Evolutionary conservation across 1,284 basidiomycete species (phyloP).

Genomic region (Rhodotorula sp.): DNA sequence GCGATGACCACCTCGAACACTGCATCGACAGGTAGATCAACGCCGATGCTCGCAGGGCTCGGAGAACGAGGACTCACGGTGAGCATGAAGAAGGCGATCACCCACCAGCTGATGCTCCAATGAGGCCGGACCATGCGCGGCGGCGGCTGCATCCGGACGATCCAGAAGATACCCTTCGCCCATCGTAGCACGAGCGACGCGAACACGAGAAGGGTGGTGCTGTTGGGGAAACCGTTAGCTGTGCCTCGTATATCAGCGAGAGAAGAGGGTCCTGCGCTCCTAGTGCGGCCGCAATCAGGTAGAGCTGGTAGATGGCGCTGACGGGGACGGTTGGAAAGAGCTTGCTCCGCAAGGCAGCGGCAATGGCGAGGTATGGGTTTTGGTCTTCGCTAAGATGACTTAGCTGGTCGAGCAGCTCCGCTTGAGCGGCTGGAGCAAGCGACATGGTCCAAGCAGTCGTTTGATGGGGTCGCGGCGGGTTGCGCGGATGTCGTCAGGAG

Average conservation of each 20-base stretch:
- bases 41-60: background rate
- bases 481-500: too few relatives aligned
- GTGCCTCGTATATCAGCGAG: fast-evolving
- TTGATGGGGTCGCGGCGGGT: background rate
- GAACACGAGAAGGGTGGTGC: slow-evolving; percentile 1
- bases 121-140: slow-evolving; percentile 10
- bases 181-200: slow-evolving; percentile 3
- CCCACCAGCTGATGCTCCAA: slow-evolving; percentile 10
- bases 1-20: slow-evolving; percentile 17
- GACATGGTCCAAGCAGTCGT: too few relatives aligned
- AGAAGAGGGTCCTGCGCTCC: slow-evolving; percentile 1
- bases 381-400: background rate
- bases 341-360: background rate
- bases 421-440: background rate
- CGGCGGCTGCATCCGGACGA: slow-evolving; percentile 3
- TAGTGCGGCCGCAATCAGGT: slow-evolving; percentile 3
- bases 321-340: slow-evolving; percentile 5
- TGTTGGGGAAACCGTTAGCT: background rate
- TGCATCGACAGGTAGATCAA: background rate
- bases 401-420: slow-evolving; percentile 1
- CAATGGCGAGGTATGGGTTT: slow-evolving; percentile 9
- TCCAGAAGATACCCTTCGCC: slow-evolving; percentile 9
- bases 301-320: slow-evolving; percentile 5
- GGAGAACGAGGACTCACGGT: background rate
- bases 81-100: slow-evolving; percentile 11